Evolutionary conservation across 768 basidiomycete species (phyloP), one percentile per base, ranked within the genome.

Genomic region (Sarcomyxa edulis): DNA sequence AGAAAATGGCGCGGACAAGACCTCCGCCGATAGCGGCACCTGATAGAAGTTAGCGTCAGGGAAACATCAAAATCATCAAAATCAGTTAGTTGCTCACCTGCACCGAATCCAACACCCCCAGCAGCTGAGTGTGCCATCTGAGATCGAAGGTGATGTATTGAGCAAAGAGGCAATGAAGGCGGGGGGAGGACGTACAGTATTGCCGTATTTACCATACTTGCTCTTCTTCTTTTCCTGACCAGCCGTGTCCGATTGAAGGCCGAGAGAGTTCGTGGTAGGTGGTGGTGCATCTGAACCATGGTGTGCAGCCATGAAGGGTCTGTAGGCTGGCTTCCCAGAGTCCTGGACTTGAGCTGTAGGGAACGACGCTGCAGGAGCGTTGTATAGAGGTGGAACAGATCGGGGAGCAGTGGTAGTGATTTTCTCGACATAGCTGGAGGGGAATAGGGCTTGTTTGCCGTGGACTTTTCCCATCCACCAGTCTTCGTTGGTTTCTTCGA

Each of bases 391-490:
- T 11, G 45, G 40, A 7, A 35, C 12, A 20, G 44, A 44, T 11
- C 20, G 20, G 11, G 35, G 39, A 10, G 41, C 18, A 14, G 59
- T 43, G 16, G 50, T 51, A 14, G 38, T 37, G 20, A 81, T 42
- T 47, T 71, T 74, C 59, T 84, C 78, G 27, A 86, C 84, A 40
- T 85, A 72, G 47, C 76, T 78, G 14, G 81, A 69, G 0, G 89
- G 90, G 61, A 92, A 89, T 23, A 90, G 66, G 12, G 81, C 89
- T 45, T 78, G 69, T 40, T 59, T 69, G 19, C 79, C 79, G 27
- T 75, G 72, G 40, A 63, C 51, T 44, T 61, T 71, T n/a, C 90
- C 90, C 7, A 72, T 74, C 90, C 90, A 94, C 91, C 91, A 94
- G 55, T 92, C 88, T 4, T 61, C 54, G 44, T 90, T 87, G 35